These are phyloP conservation scores for Nigrospora oryzae DNA, from an alignment of 2,329 filamentous ascomycete genomes.

Conservation along the genomic window DNA sequence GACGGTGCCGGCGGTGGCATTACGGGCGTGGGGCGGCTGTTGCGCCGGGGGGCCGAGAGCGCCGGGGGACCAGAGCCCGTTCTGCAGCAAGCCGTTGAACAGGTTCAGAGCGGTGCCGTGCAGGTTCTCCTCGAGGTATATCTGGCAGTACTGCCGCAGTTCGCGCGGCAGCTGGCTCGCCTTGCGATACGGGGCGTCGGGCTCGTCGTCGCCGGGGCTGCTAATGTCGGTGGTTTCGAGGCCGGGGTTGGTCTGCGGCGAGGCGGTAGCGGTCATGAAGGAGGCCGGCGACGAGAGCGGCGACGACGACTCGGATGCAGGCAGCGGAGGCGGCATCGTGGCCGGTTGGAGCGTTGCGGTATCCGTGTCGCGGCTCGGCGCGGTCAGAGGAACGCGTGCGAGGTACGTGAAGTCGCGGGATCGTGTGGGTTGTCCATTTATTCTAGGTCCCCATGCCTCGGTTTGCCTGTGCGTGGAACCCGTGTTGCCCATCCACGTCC, in stretches of 20 bases:
- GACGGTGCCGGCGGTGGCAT: conserved; percentile 25
- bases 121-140: conserved; percentile 68
- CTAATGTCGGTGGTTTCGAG: conserved; percentile 10
- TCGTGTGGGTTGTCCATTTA: too few species aligned
- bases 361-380: too few species aligned
- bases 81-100: conserved; percentile 50
- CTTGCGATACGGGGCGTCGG: conserved; percentile 37
- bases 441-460: too few species aligned
- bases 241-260: conserved; percentile 7
- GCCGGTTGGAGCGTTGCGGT: too few species aligned
- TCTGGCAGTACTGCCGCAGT: conserved; percentile 56
- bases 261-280: conserved; percentile 13
- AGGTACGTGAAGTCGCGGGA: too few species aligned
- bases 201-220: conserved; percentile 9
- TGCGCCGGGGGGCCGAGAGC: too few species aligned
- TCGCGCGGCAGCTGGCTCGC: conserved; percentile 51
- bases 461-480: too few species aligned
- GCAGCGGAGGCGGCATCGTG: conserved; percentile 8
- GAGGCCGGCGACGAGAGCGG: conserved; percentile 13
- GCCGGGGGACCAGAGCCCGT: conserved; percentile 2
- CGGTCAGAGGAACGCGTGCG: too few species aligned
- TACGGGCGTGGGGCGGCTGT: too few species aligned
- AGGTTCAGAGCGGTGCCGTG: conserved; percentile 54
- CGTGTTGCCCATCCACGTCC: too few species aligned
- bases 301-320: conserved; percentile 5